A percentile compares a stretch with the other conserved stretches of the same genome.
These are phyloP conservation scores for Rhodotorula sp. DNA, from an alignment of 1,284 basidiomycete species.

Conservation along the genomic window DNA sequence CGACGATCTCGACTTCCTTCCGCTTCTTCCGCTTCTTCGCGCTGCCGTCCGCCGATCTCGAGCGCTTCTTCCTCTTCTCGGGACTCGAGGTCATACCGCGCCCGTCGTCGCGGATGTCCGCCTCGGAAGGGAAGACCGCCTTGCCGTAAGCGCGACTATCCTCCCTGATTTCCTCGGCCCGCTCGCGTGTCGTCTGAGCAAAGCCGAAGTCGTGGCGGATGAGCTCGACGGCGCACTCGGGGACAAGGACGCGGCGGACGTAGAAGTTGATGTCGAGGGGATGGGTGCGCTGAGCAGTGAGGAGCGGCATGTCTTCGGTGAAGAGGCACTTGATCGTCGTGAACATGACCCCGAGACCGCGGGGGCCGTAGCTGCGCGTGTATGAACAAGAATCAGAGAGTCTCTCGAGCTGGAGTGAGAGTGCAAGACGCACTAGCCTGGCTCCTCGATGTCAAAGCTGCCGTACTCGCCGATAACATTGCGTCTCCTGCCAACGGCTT, in stretches of 20 bases:
- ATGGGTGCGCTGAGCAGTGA: constrained; percentile 4
- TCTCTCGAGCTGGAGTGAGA: too few relatives aligned
- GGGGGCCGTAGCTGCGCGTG: constrained; percentile 37
- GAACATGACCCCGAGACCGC: constrained; percentile 36
- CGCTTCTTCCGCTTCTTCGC: not conserved
- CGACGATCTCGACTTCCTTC: not conserved
- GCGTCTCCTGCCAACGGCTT: constrained; percentile 14
- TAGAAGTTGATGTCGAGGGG: constrained; percentile 35
- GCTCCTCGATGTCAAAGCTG: constrained; percentile 39
- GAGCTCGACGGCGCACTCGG: constrained; percentile 40
- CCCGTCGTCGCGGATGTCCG: not conserved
- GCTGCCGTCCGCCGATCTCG: not conserved
- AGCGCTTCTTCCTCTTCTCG: not conserved
- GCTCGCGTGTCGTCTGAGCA: not conserved
- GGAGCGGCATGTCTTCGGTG: constrained; percentile 15
- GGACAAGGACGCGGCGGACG: constrained; percentile 42
- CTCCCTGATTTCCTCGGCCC: constrained; percentile 16
- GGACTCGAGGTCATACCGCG: not conserved
- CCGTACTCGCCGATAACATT: constrained; percentile 34
- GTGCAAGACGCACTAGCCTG: constrained; percentile 39
- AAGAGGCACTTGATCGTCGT: constrained; percentile 16
- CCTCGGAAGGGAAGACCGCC: constrained; percentile 28
- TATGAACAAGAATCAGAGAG: not conserved
- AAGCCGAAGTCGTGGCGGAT: constrained; percentile 23
- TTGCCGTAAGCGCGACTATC: constrained; percentile 36